Evolutionary conservation across 1,139 yeast species (phyloP).

Genomic region (Geotrichum cucujoidarum): DNA sequence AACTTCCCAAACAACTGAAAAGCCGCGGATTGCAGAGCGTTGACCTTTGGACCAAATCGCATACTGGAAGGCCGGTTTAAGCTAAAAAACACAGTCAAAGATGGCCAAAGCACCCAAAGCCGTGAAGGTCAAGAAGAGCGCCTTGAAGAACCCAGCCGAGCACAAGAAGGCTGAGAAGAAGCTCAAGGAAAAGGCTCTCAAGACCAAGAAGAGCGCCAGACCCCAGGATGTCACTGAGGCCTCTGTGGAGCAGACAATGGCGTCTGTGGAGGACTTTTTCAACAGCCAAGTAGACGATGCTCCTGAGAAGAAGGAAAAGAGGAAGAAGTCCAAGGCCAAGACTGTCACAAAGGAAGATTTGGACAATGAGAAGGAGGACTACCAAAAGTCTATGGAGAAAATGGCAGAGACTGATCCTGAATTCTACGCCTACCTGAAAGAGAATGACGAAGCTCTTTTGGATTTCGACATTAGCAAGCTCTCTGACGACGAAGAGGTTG

Average conservation of each 20-base stretch:
- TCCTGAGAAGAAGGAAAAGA: background rate
- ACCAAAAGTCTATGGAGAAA: slow-evolving; percentile 17
- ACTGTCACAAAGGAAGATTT: slow-evolving; percentile 9
- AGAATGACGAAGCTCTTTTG: slow-evolving; percentile 37
- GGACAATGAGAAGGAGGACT: slow-evolving; percentile 14
- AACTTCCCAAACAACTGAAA: slow-evolving; percentile 1
- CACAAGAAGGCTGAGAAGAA: slow-evolving; percentile 80
- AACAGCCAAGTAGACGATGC: slow-evolving; percentile 13
- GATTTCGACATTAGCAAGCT: slow-evolving; percentile 17
- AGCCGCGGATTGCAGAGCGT: too few relatives aligned
- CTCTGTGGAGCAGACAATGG: slow-evolving; percentile 6
- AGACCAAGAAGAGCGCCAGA: background rate
- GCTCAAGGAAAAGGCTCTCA: slow-evolving; percentile 51
- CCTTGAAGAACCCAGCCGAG: slow-evolving; percentile 77
- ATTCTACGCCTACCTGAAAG: slow-evolving; percentile 26
- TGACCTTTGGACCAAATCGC: background rate
- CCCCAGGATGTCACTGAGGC: background rate
- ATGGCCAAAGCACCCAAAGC: slow-evolving; percentile 53
- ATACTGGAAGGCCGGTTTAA: background rate
- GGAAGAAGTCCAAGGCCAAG: slow-evolving; percentile 12
- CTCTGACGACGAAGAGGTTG: slow-evolving; percentile 27
- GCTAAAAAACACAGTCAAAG: background rate
- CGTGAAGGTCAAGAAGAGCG: slow-evolving; percentile 92
- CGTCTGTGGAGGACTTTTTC: slow-evolving; percentile 16
- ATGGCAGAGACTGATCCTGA: slow-evolving; percentile 21